Evolutionary conservation across 2,329 filamentous ascomycete species (phyloP), one percentile per base, ranked within the genome.

Genomic region (Exophiala calicioides): DNA sequence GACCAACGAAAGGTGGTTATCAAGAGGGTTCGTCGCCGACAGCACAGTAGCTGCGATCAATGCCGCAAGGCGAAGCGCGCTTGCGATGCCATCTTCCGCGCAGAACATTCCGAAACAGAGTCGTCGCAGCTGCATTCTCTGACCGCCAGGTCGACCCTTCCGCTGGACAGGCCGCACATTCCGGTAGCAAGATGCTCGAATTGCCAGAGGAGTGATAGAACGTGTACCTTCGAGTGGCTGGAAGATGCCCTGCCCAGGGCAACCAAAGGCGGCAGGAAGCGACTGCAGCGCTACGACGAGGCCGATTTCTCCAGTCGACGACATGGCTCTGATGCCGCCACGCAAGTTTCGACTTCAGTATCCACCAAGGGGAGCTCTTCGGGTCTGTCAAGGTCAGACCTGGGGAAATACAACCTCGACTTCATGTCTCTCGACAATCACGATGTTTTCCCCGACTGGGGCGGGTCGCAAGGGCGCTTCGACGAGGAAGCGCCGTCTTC

Each of bases 11-110:
- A 34, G 18, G 21, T 47, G 29, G 27, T 47, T 9, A 40, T 47
- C 29, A 40, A 39, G 30, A 38, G 44, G 20, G 44, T 40, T 13
- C 41, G 42, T 18, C 44, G 44, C 18, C 36, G 37, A 4, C 44
- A 47, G 24, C 24, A 47, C 34, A 37, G 36, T 20, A 47, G 44
- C 30, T 47, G 44, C 20, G 44, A 47, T 20, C 44, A 47, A 20
- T 47, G 44, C 26, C n/a, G 36, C 9, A 37, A 37, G 24, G 27
- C 36, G 5, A 47, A 47, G 29, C 13, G 44, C 15, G 44, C 44
- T n/a, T 47, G 44, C 18, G 44, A 47, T 18, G 44, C 36, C 12
- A 24, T 23, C 12, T 24, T 37, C 15, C 6, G 10, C 9, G 13
- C 9, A 16, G 24, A 31, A 16, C 19, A 27, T n/a, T 3, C 10